Conservation (phyloP, 2,329 filamentous ascomycete genomes). For the Epichloe gansuensis region DNA sequence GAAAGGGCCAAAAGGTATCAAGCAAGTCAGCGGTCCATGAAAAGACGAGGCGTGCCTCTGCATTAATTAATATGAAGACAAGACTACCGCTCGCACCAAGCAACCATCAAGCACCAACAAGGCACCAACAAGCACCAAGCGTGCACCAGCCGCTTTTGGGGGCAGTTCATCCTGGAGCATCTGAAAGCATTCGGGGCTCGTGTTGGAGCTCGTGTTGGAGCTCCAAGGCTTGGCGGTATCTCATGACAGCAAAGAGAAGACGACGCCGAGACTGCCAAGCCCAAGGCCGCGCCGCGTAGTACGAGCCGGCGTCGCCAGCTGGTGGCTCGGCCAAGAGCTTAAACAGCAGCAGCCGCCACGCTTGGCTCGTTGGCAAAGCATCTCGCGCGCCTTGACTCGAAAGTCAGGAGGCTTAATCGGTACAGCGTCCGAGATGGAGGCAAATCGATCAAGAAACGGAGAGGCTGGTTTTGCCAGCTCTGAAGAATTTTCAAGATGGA, state of each 20-base stretch:
- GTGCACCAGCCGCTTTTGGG: background rate
- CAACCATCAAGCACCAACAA: background rate
- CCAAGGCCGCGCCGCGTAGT: constrained; percentile 4
- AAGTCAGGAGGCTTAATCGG: background rate
- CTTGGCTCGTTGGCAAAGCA: background rate
- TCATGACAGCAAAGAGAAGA: constrained; percentile 5
- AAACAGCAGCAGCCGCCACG: background rate
- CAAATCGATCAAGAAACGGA: background rate
- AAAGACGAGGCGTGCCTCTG: background rate
- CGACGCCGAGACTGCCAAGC: constrained; percentile 13
- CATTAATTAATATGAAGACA: constrained; percentile 3
- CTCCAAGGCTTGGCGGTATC: constrained; percentile 11
- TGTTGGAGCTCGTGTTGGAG: constrained; percentile 7
- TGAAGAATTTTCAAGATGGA: background rate
- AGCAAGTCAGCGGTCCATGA: background rate
- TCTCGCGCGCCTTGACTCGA: background rate
- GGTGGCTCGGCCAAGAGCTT: constrained; percentile 1
- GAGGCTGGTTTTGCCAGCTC: background rate
- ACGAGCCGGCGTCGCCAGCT: constrained; percentile 1
- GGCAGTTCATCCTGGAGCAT: constrained; percentile 2
- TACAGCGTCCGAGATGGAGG: background rate
- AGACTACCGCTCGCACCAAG: background rate
- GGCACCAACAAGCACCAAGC: background rate
- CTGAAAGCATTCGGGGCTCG: background rate
- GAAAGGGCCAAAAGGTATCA: background rate